Conservation (phyloP, 2,329 filamentous ascomycete species). For the Gnomoniopsis smithogilvyi region DNA sequence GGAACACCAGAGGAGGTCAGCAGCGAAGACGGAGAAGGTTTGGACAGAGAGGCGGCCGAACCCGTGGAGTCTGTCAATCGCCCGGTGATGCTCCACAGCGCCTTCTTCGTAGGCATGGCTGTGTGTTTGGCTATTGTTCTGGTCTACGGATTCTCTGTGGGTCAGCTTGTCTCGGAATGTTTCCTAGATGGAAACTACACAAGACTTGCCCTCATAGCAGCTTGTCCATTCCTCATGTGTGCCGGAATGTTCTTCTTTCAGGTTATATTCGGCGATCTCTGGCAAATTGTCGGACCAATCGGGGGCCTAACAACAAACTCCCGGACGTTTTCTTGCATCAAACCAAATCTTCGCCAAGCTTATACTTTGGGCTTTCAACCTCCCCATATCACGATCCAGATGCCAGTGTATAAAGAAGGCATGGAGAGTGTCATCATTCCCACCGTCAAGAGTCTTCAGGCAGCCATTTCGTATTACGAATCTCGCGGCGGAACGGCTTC, state of each 20-base stretch:
- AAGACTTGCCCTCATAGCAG: conserved; percentile 32
- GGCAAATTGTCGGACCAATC: conserved; percentile 48
- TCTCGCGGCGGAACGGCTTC: conserved; percentile 35
- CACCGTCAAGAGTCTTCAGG: conserved; percentile 45
- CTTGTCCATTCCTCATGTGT: conserved; percentile 35
- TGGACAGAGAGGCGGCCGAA: conserved; percentile 25
- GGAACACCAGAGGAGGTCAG: conserved; percentile 11
- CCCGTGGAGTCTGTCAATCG: conserved; percentile 37
- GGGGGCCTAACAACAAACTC: conserved; percentile 41
- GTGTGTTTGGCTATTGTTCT: conserved; percentile 35
- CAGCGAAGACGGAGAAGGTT: conserved; percentile 22
- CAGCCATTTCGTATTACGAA: conserved; percentile 48
- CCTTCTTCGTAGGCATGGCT: conserved; percentile 36
- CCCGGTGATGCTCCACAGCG: conserved; percentile 34
- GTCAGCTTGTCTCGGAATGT: conserved; percentile 35
- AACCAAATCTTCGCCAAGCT: conserved; percentile 31
- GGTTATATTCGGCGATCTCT: conserved; percentile 34
- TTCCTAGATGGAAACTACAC: conserved; percentile 36
- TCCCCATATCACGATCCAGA: conserved; percentile 42
- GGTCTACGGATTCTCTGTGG: conserved; percentile 34
- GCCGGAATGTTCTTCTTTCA: conserved; percentile 42
- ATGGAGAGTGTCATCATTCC: conserved; percentile 43
- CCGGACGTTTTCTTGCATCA: conserved; percentile 36
- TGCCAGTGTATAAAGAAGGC: conserved; percentile 43
- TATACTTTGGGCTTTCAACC: conserved; percentile 30